Conservation (phyloP, 202 grass and related monocot species). For the Elaeis oleifera region DNA sequence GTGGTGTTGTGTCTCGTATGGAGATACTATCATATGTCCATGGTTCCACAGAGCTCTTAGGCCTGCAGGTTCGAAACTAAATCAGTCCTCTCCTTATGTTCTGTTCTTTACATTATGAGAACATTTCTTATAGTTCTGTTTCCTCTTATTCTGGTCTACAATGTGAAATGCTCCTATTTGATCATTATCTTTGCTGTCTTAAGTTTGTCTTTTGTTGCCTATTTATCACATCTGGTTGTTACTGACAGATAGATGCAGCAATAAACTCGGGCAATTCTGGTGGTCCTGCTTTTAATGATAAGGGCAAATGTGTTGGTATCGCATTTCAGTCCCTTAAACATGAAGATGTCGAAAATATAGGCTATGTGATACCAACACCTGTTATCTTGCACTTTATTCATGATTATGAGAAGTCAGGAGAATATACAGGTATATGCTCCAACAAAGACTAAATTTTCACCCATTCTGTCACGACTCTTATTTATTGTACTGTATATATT, state of each 20-base stretch:
- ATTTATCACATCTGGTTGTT: slow-evolving; percentile 12
- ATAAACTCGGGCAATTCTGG: slow-evolving; percentile 99
- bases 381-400: slow-evolving; percentile 93
- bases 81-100: too few species aligned
- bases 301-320: slow-evolving; percentile 90
- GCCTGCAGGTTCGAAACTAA: slow-evolving; percentile 49
- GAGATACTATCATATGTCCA: slow-evolving; percentile 97
- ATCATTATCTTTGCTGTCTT: too few species aligned
- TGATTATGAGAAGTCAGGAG: slow-evolving; percentile 85
- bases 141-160: too few species aligned
- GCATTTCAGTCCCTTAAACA: slow-evolving; percentile 99
- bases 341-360: slow-evolving; percentile 99
- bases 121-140: too few species aligned
- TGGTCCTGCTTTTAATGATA: slow-evolving; percentile 85
- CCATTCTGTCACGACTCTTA: too few species aligned
- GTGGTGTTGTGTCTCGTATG: slow-evolving; percentile 92
- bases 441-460: too few species aligned
- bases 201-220: neutral
- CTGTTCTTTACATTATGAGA: too few species aligned
- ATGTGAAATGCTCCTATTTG: too few species aligned
- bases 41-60: slow-evolving; percentile 92
- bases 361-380: slow-evolving; percentile 93
- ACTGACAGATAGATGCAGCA: slow-evolving; percentile 87
- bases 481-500: too few species aligned
- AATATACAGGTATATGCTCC: slow-evolving; percentile 61